Conservation (phyloP, 805 yeast species). For the Pichia paraexigua region DNA sequence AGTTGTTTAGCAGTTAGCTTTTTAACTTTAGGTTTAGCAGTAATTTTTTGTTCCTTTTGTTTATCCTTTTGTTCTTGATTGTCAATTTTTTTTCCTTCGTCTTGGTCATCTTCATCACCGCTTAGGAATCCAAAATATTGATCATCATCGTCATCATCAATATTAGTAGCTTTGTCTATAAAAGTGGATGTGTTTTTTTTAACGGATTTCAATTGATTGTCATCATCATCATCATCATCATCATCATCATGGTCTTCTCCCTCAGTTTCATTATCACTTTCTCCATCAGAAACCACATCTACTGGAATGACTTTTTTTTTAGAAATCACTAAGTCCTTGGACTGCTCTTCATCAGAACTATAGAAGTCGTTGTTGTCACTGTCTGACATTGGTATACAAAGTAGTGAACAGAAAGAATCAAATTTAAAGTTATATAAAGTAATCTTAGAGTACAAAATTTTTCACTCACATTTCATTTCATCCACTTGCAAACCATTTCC, state of each 20-base stretch:
- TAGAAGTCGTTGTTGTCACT: slow-evolving; percentile 2
- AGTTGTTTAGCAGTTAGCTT: slow-evolving; percentile 49
- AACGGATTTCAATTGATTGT: slow-evolving; percentile 5
- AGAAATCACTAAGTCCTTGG: neutral
- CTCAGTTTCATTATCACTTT: neutral
- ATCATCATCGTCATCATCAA: slow-evolving; percentile 10
- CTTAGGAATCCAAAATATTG: slow-evolving; percentile 3
- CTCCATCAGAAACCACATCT: neutral
- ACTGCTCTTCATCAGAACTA: slow-evolving; percentile 7
- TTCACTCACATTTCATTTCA: neutral
- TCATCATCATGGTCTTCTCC: slow-evolving; percentile 9
- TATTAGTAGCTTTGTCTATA: slow-evolving; percentile 10
- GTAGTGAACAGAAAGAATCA: neutral
- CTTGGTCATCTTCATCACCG: slow-evolving; percentile 19
- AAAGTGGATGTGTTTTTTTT: neutral
- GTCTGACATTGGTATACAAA: neutral
- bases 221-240: slow-evolving; percentile 17
- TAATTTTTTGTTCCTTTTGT: slow-evolving; percentile 15
- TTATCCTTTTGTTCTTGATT: slow-evolving; percentile 17
- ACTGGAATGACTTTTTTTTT: neutral
- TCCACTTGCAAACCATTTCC: slow-evolving; percentile 66
- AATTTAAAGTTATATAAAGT: too few relatives aligned
- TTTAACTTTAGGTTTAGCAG: slow-evolving; percentile 37
- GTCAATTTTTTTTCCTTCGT: slow-evolving; percentile 12
- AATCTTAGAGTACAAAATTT: neutral